phyloP scores from a whole-genome alignment of 495 filamentous ascomycete species.

The Penicillium soppii region DNA sequence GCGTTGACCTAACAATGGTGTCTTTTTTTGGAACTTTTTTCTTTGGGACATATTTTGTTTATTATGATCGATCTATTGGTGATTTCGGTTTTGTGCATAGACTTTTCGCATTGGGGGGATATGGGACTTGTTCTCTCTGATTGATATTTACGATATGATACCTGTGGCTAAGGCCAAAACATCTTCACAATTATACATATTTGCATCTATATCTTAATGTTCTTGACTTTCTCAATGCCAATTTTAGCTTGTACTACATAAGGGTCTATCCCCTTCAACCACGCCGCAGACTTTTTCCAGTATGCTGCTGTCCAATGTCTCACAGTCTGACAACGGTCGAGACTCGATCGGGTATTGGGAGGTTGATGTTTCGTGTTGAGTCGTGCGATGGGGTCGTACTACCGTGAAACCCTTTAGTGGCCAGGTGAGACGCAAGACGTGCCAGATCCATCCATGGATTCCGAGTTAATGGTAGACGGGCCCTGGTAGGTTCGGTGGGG shows the following conservation, averaged over 20 bases:
- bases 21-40: neutral
- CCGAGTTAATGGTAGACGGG: neutral
- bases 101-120: constrained; percentile 25
- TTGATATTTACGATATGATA: constrained; percentile 29
- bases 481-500: neutral
- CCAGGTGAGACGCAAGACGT: constrained; percentile 15
- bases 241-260: too few relatives aligned
- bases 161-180: constrained; percentile 6
- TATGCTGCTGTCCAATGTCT: neutral
- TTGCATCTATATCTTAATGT: neutral
- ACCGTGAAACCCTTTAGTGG: constrained; percentile 15
- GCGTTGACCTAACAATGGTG: constrained; percentile 10
- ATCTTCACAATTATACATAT: constrained; percentile 2
- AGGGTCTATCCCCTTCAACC: too few relatives aligned
- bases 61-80: constrained; percentile 20
- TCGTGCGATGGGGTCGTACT: constrained; percentile 1
- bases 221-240: neutral
- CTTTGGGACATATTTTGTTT: constrained; percentile 9
- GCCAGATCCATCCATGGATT: neutral
- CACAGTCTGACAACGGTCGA: neutral
- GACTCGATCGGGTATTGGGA: constrained; percentile 7
- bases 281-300: neutral
- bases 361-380: constrained; percentile 11
- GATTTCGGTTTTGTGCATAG: constrained; percentile 24
- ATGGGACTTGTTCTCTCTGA: constrained; percentile 9